Evolutionary conservation across 257 asterid species (phyloP).

Genomic region (Solanum paucissectum): DNA sequence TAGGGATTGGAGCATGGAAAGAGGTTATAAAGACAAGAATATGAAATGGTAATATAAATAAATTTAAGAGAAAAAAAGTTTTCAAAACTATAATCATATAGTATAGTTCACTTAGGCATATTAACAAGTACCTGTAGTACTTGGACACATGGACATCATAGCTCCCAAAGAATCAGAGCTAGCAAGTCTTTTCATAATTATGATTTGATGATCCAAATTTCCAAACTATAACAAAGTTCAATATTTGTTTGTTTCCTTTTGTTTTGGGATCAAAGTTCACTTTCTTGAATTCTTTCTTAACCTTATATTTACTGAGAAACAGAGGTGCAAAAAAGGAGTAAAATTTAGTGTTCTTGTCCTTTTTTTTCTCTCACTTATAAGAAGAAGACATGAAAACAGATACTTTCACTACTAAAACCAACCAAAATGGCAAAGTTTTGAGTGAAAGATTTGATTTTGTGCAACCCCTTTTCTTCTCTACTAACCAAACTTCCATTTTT

Average conservation of each 20-base stretch:
- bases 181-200: conserved; percentile 62
- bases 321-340: neutral
- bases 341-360: neutral
- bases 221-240: neutral
- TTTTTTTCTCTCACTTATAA: conserved; percentile 8
- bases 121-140: conserved; percentile 56
- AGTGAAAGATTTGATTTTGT: conserved; percentile 22
- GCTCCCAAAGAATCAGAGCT: conserved; percentile 80
- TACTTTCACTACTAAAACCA: conserved; percentile 31
- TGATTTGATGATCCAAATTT: conserved; percentile 4
- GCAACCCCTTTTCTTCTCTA: conserved; percentile 34
- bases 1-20: conserved; percentile 1
- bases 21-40: conserved; percentile 31
- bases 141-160: conserved; percentile 83
- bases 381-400: conserved; percentile 23
- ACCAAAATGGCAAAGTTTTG: conserved; percentile 36
- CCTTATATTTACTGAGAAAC: neutral
- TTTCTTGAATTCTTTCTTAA: neutral
- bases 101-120: neutral
- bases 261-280: neutral
- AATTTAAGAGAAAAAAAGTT: neutral
- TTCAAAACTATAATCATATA: neutral
- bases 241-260: conserved; percentile 10
- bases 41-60: conserved; percentile 13
- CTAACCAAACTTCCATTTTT: conserved; percentile 26